Conservation (phyloP, 208 protist genomes). For the Acanthamoeba castellanii region DNA sequence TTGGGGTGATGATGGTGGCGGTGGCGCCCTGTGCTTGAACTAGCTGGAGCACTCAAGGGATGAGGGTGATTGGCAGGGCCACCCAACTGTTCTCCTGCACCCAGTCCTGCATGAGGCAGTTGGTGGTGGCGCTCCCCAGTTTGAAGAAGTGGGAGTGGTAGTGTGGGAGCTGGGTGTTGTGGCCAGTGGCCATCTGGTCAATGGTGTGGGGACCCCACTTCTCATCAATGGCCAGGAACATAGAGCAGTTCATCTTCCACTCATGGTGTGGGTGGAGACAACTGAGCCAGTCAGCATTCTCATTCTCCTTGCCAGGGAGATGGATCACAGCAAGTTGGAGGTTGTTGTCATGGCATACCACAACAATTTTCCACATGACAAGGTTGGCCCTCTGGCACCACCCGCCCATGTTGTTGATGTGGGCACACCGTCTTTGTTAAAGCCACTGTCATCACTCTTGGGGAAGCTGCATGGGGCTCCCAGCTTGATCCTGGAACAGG, state of each 20-base stretch:
- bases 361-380: not conserved
- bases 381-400: not conserved
- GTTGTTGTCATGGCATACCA: not conserved
- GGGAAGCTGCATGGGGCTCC: no score
- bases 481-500: no score
- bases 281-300: not conserved
- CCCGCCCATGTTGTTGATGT: constrained; percentile 27
- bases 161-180: not conserved
- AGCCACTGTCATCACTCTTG: no score
- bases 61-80: not conserved
- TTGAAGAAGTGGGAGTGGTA: not conserved
- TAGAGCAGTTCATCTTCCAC: not conserved
- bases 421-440: not conserved
- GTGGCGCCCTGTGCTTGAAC: not conserved
- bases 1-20: not conserved
- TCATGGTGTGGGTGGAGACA: not conserved
- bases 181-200: not conserved
- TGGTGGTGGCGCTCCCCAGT: no score
- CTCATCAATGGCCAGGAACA: not conserved
- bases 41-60: not conserved
- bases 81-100: not conserved
- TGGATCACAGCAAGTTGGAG: not conserved
- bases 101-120: not conserved
- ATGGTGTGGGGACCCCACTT: not conserved
- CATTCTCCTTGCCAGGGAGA: not conserved